A percentile compares a stretch with the other conserved stretches of the same genome.
Conservation (phyloP, 257 asterid genomes). For the Rhazya stricta region DNA sequence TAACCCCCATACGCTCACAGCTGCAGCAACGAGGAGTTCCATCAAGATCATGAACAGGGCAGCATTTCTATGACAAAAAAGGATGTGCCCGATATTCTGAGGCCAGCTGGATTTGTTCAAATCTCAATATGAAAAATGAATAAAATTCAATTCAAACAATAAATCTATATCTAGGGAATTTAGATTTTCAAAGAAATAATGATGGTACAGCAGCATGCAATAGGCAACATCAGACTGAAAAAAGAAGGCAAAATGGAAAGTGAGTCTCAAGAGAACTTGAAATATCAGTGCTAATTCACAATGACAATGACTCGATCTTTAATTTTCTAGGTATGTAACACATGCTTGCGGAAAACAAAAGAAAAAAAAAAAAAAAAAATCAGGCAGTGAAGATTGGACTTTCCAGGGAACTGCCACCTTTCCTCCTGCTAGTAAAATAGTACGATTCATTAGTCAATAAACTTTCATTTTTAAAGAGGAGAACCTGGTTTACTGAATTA, state of each 20-base stretch:
- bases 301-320: background rate
- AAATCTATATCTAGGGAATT: background rate
- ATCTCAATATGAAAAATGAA: slow-evolving; percentile 48
- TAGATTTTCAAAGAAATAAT: background rate
- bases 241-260: background rate
- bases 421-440: background rate
- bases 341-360: too few species aligned
- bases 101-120: slow-evolving; percentile 87
- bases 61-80: slow-evolving; percentile 95
- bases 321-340: background rate
- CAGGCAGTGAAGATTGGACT: background rate
- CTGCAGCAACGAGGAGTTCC: slow-evolving; percentile 97
- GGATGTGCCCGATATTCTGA: slow-evolving; percentile 92
- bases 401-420: background rate
- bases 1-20: slow-evolving; percentile 96
- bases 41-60: slow-evolving; percentile 94
- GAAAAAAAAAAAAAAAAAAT: background rate
- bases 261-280: background rate
- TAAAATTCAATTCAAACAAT: background rate
- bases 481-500: background rate
- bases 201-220: background rate
- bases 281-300: background rate
- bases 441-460: background rate
- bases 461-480: background rate
- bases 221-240: background rate